Base-by-base conservation (phyloP, 257 asterid species). In the Nemophila menziesii region DNA sequence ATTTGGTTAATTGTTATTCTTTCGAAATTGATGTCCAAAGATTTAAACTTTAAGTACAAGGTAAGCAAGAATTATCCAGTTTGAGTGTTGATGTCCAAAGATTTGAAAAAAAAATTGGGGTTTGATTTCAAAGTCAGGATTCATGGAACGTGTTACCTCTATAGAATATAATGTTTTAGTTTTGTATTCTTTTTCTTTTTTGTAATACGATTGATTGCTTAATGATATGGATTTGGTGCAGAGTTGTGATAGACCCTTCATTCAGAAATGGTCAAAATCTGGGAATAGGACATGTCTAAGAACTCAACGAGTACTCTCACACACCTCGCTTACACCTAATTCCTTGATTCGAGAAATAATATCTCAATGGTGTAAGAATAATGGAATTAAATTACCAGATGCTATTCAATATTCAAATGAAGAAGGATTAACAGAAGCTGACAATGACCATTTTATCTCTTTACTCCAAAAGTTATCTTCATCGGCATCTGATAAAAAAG, bases 201-300 rank as follows among this genome's bases (percentile, higher is more conserved):
- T n/a, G n/a, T n/a, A n/a, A n/a, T n/a, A n/a, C n/a, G n/a, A n/a
- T n/a, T 19, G 16, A 16, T 29, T 40, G 11, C 24, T 41, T 10
- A 41, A 10, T 13, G 15, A 4, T 41, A 22, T 18, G 12, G 9
- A 6, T 41, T 18, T 41, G 5, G 55, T 68, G 77, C 89, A 90
- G 99, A 90, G 96, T 9, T 90, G 66, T 51, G 99, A 90, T 45
- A 61, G 84, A 29, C 71, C 92, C 21, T 75, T 75, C 77, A 82
- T 90, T 61, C 78, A 74, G 51, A 85, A 75, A 63, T 81, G 94
- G 96, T 46, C 85, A 18, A 81, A 79, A 54, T 39, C 78, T 23
- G 99, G 96, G 45, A 90, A 81, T 22, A 63, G 94, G 48, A 77
- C 81, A 0, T 85, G 99, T 66, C 99, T 96, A n/a, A 51, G 33